Conservation (phyloP, 1,284 basidiomycete genomes). For the Moesziomyces globuligerus region DNA sequence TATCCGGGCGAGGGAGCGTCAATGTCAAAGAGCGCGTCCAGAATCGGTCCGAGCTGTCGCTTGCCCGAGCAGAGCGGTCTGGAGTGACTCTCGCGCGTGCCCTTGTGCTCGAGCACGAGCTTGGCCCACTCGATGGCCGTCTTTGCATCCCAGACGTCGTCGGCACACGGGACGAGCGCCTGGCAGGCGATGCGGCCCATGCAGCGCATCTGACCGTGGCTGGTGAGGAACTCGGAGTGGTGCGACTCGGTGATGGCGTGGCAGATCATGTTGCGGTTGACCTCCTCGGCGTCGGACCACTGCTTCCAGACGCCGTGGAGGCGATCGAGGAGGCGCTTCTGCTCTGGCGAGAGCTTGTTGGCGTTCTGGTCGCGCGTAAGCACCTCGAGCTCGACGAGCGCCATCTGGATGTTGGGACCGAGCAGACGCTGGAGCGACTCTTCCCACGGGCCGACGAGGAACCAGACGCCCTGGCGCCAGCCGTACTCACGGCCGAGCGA, state of each 20-base stretch:
- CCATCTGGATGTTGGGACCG: constrained; percentile 33
- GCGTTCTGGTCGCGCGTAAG: constrained; percentile 25
- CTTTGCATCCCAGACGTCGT: constrained; percentile 44
- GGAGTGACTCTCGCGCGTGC: constrained; percentile 19
- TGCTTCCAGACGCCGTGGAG: constrained; percentile 42
- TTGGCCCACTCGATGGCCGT: constrained; percentile 43
- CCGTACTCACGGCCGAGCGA: constrained; percentile 29
- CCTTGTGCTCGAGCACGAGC: constrained; percentile 37
- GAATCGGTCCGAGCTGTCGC: constrained; percentile 32
- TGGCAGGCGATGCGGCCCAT: constrained; percentile 33
- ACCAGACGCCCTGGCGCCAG: constrained; percentile 41
- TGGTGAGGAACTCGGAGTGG: constrained; percentile 33
- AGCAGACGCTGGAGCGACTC: constrained; percentile 40
- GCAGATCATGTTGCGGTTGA: constrained; percentile 41
- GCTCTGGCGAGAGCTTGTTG: constrained; percentile 30
- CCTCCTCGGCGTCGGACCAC: constrained; percentile 48
- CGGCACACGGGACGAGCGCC: constrained; percentile 38
- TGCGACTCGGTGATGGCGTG: constrained; percentile 46
- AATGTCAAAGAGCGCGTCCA: constrained; percentile 27
- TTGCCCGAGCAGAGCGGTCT: constrained; percentile 23
- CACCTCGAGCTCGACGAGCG: constrained; percentile 43
- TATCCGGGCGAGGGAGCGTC: constrained; percentile 13
- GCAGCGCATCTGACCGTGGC: constrained; percentile 29
- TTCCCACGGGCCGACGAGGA: constrained; percentile 39
- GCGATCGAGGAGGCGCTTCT: constrained; percentile 26